Evolutionary conservation across 352 stramenopile genomes (phyloP).

Genomic region (Blastocystis sp.): DNA sequence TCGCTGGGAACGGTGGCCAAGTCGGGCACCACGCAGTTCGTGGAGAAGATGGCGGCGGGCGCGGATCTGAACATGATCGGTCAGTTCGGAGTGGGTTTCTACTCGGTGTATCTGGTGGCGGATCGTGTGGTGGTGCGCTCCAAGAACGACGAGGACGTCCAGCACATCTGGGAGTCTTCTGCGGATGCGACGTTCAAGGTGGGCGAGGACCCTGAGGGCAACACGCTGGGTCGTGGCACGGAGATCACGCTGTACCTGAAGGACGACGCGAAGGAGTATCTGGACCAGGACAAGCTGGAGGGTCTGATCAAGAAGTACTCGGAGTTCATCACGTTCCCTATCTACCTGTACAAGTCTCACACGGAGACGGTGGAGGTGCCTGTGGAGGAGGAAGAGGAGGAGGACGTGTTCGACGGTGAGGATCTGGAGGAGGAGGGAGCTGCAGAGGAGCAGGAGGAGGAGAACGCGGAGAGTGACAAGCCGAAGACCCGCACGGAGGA

Average conservation of each 20-base stretch:
- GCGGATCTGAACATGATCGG: conserved; percentile 87
- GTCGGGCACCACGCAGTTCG: conserved; percentile 91
- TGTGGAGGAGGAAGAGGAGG: conserved; percentile 67
- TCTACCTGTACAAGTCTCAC: conserved; percentile 85
- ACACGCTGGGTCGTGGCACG: conserved; percentile 86
- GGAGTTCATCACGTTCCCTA: conserved; percentile 98
- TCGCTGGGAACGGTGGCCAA: conserved; percentile 92
- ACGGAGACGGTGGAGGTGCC: conserved; percentile 79
- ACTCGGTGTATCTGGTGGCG: conserved; percentile 92
- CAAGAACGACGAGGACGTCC: conserved; percentile 89
- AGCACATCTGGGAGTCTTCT: conserved; percentile 95
- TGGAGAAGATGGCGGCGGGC: conserved; percentile 80
- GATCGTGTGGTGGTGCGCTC: conserved; percentile 84
- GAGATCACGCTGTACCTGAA: conserved; percentile 98
- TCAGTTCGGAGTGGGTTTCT: conserved; percentile 99
- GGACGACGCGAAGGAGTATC: conserved; percentile 88
- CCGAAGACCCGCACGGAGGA: conserved; percentile 76
- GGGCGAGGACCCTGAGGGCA: conserved; percentile 81
- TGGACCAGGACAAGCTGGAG: conserved; percentile 83
- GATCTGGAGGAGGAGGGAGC: conserved; percentile 65
- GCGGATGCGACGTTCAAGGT: conserved; percentile 90
- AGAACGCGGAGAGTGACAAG: conserved; percentile 65
- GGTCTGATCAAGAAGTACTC: conserved; percentile 88
- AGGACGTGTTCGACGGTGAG: conserved; percentile 66
- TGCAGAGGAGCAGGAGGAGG: conserved; percentile 67